A percentile compares a stretch with the other conserved stretches of the same genome.
Conservation (phyloP, 441 rosid genomes). For the Gossypium davidsonii region DNA sequence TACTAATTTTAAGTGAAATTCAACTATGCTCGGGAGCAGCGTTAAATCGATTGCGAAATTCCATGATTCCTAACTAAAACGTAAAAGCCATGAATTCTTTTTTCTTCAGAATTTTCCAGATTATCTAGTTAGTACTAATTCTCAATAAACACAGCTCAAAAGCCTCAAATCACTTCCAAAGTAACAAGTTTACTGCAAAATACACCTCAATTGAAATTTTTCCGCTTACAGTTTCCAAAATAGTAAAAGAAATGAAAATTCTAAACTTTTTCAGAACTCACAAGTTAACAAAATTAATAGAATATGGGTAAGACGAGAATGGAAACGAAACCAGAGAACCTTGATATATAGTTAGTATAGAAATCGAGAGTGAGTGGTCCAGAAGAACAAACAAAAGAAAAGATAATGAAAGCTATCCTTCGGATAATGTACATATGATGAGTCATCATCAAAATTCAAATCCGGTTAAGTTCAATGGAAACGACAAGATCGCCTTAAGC, state of each 20-base stretch:
- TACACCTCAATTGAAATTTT: neutral
- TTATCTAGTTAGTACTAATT: neutral
- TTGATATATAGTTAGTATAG: neutral
- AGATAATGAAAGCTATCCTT: slow-evolving; percentile 7
- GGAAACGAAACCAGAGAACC: neutral
- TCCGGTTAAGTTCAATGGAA: slow-evolving; percentile 19
- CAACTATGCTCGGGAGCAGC: neutral
- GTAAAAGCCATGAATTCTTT: neutral
- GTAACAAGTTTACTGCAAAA: neutral
- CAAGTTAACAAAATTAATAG: slow-evolving; percentile 1
- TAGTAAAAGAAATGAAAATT: neutral
- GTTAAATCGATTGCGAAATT: neutral
- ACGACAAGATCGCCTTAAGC: slow-evolving; percentile 26
- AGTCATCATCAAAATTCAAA: slow-evolving; percentile 19
- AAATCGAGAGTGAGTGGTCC: slow-evolving; percentile 27
- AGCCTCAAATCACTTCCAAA: neutral
- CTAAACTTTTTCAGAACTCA: slow-evolving; percentile 5
- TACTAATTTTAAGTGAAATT: neutral
- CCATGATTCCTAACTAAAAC: slow-evolving; percentile 2
- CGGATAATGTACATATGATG: slow-evolving; percentile 24
- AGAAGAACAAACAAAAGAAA: slow-evolving; percentile 4
- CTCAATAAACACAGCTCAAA: neutral
- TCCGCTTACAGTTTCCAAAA: neutral
- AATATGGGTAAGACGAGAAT: slow-evolving; percentile 11
- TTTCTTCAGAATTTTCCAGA: neutral